phyloP scores from a whole-genome alignment of 139 green algal species.

The Edaphochlamys debaryana region DNA sequence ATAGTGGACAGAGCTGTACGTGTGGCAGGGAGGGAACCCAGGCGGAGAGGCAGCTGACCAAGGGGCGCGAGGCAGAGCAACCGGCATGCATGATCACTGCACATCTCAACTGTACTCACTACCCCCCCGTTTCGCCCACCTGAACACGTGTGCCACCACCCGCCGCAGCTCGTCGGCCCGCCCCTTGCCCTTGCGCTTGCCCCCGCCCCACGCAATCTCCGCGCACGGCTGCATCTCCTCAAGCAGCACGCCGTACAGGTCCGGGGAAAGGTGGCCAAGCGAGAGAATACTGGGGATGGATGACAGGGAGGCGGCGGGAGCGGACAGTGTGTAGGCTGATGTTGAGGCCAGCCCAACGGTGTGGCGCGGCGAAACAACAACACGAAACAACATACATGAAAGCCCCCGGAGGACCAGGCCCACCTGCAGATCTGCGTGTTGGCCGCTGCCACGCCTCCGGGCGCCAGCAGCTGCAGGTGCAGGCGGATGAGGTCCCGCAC shows the following conservation, averaged over 20 bases:
- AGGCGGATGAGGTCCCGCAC: constrained; percentile 34
- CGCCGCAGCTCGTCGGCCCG: constrained; percentile 41
- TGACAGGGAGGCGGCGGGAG: no score
- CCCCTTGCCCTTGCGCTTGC: constrained; percentile 29
- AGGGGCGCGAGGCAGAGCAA: no score
- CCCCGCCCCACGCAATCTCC: constrained; percentile 55
- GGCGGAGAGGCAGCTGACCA: no score
- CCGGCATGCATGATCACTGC: no score
- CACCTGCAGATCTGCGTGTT: constrained; percentile 18
- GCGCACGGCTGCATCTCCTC: constrained; percentile 59
- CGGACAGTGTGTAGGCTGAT: neutral
- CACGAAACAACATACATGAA: no score
- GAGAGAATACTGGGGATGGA: constrained; percentile 76
- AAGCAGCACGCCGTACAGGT: constrained; percentile 61
- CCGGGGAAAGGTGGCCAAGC: constrained; percentile 70
- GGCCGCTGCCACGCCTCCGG: neutral
- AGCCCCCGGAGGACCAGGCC: neutral
- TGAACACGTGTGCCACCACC: constrained; percentile 57
- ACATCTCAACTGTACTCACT: no score
- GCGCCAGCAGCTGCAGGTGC: constrained; percentile 23
- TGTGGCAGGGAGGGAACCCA: no score
- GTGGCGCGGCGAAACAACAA: no score
- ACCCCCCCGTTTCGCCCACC: no score
- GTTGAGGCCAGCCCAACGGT: no score
- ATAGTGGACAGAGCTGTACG: no score